phyloP scores from a whole-genome alignment of 2,329 filamentous ascomycete genomes.

The Aspergillus sp. region DNA sequence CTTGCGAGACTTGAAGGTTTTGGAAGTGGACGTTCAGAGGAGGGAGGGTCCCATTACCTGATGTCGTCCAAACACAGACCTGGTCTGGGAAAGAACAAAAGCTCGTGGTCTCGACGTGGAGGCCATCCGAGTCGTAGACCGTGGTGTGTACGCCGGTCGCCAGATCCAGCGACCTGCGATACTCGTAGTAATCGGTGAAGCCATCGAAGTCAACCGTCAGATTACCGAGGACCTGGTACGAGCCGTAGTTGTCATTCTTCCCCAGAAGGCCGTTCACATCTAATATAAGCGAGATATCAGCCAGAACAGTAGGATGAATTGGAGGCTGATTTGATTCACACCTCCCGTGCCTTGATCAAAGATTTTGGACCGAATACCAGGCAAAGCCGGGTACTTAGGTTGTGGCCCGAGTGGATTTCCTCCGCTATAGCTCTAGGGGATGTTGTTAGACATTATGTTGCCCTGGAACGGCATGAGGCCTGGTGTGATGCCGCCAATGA shows the following conservation, averaged over 20 bases:
- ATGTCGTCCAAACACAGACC: constrained; percentile 35
- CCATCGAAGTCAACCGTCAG: constrained; percentile 16
- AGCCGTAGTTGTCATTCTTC: constrained; percentile 19
- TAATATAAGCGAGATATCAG: not conserved
- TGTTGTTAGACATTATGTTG: no score
- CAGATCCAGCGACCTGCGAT: constrained; percentile 4
- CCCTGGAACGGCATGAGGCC: no score
- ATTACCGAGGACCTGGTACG: constrained; percentile 24
- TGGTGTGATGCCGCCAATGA: no score
- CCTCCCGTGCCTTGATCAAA: constrained; percentile 24
- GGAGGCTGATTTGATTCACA: not conserved
- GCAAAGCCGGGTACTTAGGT: constrained; percentile 18
- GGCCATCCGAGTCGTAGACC: not conserved
- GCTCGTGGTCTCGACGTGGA: not conserved
- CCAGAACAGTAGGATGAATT: not conserved
- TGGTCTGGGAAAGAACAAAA: constrained; percentile 38
- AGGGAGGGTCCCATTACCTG: no score
- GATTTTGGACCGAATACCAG: constrained; percentile 19
- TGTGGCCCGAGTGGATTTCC: constrained; percentile 16
- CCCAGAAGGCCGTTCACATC: constrained; percentile 16
- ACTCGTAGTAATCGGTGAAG: constrained; percentile 18
- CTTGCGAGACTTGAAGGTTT: no score
- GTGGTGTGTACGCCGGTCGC: not conserved
- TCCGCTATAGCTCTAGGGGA: constrained; percentile 15
- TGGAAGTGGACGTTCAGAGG: no score